A percentile compares a stretch with the other conserved stretches of the same genome.
Evolutionary conservation across 495 filamentous ascomycete genomes (phyloP).

Genomic region (Tuber calosporum): DNA sequence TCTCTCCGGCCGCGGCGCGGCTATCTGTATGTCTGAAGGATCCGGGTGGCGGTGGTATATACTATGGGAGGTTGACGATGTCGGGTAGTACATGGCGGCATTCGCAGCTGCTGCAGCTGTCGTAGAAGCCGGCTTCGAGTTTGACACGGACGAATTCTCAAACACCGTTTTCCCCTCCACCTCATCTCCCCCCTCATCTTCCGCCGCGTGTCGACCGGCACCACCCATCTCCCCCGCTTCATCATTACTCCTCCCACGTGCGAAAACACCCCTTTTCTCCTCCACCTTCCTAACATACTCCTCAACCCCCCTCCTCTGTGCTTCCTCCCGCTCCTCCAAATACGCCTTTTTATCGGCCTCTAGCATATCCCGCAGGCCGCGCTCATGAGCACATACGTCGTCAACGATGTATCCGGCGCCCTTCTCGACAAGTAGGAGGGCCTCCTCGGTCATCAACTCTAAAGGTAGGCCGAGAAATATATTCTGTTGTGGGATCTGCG

Average conservation of each 20-base stretch:
- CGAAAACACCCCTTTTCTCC: constrained; percentile 30
- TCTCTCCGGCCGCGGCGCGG: constrained; percentile 13
- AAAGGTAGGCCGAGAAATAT: constrained; percentile 83
- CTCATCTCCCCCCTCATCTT: constrained; percentile 47
- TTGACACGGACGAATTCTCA: constrained; percentile 39
- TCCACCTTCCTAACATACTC: constrained; percentile 22
- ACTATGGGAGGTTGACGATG: constrained; percentile 54
- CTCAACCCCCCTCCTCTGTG: constrained; percentile 22
- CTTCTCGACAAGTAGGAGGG: constrained; percentile 70
- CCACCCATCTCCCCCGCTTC: constrained; percentile 14
- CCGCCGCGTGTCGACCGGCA: constrained; percentile 20
- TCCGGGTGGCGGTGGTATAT: constrained; percentile 42
- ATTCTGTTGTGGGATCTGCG: constrained; percentile 90
- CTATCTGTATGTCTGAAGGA: constrained; percentile 31
- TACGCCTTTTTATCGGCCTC: constrained; percentile 50
- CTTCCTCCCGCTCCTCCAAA: constrained; percentile 26
- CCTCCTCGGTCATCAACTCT: constrained; percentile 87
- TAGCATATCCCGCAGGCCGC: constrained; percentile 54
- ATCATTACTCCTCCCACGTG: constrained; percentile 4
- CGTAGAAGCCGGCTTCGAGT: constrained; percentile 20
- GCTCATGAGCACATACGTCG: constrained; percentile 33
- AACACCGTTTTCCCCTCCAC: constrained; percentile 43
- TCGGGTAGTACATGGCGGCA: constrained; percentile 48
- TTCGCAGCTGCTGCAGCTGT: constrained; percentile 12
- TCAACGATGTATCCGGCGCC: constrained; percentile 42